phyloP scores from a whole-genome alignment of 768 basidiomycete species.

The Xerocomellus chrysenteron region DNA sequence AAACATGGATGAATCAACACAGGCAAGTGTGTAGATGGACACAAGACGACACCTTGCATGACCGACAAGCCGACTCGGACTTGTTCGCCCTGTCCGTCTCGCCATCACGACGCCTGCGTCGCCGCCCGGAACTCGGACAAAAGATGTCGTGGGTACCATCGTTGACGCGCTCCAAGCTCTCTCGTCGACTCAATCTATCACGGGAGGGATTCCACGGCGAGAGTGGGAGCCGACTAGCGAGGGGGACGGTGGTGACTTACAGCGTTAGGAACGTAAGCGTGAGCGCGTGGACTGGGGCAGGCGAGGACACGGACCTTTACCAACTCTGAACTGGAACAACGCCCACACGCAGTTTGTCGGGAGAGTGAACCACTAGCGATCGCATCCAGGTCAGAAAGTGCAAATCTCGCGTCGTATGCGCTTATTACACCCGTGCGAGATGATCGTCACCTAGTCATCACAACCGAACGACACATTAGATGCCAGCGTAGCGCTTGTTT shows the following conservation, averaged over 20 bases:
- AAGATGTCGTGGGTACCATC: too few species aligned
- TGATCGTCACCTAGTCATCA: too few species aligned
- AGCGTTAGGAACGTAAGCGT: conserved; percentile 15
- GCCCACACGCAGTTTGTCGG: conserved; percentile 2
- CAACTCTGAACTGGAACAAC: conserved; percentile 16
- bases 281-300: neutral
- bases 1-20: too few species aligned
- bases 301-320: conserved; percentile 3
- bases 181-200: conserved; percentile 13
- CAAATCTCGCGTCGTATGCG: too few species aligned
- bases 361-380: conserved; percentile 8
- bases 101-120: neutral
- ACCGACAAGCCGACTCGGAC: too few species aligned
- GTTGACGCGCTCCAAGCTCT: neutral
- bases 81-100: neutral
- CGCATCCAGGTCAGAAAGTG: neutral
- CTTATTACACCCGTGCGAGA: too few species aligned
- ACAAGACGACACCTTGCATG: too few species aligned
- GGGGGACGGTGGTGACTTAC: neutral
- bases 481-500: too few species aligned
- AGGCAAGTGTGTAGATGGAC: too few species aligned
- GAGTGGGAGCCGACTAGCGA: too few species aligned
- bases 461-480: too few species aligned
- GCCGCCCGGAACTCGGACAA: too few species aligned
- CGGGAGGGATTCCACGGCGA: neutral